phyloP scores from a whole-genome alignment of 805 yeast genomes.

The Candida gorgasii region DNA sequence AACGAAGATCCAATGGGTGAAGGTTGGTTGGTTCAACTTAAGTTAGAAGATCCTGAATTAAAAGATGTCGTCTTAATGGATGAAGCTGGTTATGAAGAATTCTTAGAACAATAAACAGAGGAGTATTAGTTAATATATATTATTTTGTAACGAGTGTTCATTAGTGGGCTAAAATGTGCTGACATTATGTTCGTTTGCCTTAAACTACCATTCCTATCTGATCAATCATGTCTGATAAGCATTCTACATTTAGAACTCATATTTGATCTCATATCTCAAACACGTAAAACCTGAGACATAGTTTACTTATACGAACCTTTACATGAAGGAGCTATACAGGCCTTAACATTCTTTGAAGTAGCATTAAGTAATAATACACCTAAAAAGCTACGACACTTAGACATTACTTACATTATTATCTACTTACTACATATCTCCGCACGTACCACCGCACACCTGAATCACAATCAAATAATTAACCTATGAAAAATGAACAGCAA shows the following conservation, averaged over 20 bases:
- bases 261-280: too few relatives aligned
- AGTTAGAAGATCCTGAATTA: conserved; percentile 46
- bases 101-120: conserved; percentile 5
- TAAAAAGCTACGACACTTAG: neutral
- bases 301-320: too few relatives aligned
- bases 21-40: conserved; percentile 88
- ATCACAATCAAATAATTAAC: conserved; percentile 6
- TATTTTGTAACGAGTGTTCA: neutral
- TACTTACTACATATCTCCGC: conserved; percentile 4
- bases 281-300: too few relatives aligned
- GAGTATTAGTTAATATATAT: too few relatives aligned
- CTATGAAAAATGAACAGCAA: conserved; percentile 74
- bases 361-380: too few relatives aligned
- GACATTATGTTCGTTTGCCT: too few relatives aligned
- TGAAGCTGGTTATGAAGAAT: conserved; percentile 54
- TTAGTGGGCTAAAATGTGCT: too few relatives aligned
- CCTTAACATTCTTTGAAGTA: too few relatives aligned
- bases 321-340: too few relatives aligned
- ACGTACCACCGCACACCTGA: conserved; percentile 10
- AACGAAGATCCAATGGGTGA: conserved; percentile 90
- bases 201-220: too few relatives aligned
- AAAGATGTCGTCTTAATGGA: conserved; percentile 49
- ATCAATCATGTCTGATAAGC: too few relatives aligned
- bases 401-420: conserved; percentile 6
- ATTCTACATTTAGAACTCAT: too few relatives aligned